Evolutionary conservation across 306 rosid species (phyloP), one percentile per base, ranked within the genome.

Genomic region (Astragalus membranaceus): DNA sequence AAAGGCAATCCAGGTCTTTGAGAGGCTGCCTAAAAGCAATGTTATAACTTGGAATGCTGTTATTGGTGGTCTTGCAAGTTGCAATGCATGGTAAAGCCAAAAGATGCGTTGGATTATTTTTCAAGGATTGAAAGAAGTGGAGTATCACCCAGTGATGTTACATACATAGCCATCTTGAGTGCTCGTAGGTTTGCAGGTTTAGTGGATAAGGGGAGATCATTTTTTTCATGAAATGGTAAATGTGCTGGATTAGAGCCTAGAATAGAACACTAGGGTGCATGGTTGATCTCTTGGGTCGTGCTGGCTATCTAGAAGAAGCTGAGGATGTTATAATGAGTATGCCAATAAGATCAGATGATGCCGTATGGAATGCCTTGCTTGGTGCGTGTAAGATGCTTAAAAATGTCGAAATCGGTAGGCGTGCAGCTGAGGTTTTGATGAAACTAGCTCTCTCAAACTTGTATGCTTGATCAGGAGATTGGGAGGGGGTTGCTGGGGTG

Each of bases 111-210:
- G 9, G 36, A 70, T 32, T 82, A 49, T 65, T 85, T 88, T 74
- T 72, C 74, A 2, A 73, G 81, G 79, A 88, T 91, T 89, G 82
- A 78, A 68, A 57, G 48, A 50, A 79, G 70, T 20, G 80, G 93
- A 33, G 81, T 89, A 37, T 67, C 49, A 23, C 96, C 90, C 32
- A 89, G 79, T 69, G 96, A 84, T 81, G 94, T 92, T 17, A 83
- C 93, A 8, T 85, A 64, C 79, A 87, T 89, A 35, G 82, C 75
- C 26, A 69, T 84, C 53, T 78, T 88, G 79, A 82, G 79, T 78
- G 96, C 96, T 59, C 88, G 93, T 84, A 84, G 91, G 76, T 91
- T 88, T 74, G 89, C 81, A 3, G 96, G 96, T 69, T 79, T 87
- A 56, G 91, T 87, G 33, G 86, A 80, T 33, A 66, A 87, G 72